Evolutionary conservation across 805 yeast genomes (phyloP).

Genomic region (Yarrowia sp.): DNA sequence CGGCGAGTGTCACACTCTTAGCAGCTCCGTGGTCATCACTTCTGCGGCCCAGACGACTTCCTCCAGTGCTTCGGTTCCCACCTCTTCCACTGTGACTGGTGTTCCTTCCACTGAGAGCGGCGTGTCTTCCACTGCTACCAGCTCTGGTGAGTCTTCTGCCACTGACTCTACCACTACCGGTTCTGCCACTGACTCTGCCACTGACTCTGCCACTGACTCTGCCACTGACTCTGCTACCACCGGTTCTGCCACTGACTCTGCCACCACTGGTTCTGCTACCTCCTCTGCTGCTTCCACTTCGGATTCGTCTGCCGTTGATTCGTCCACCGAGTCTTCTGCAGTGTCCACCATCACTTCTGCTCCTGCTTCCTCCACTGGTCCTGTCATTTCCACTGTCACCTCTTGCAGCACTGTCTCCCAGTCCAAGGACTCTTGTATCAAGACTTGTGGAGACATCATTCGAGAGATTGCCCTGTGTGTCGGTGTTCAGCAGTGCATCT

Average conservation of each 20-base stretch:
- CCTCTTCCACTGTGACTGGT: background rate
- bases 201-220: background rate
- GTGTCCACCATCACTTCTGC: background rate
- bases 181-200: background rate
- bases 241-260: background rate
- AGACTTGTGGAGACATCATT: background rate
- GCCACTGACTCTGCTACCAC: background rate
- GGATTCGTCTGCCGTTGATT: background rate
- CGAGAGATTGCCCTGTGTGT: conserved; percentile 9
- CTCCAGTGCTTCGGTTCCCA: background rate
- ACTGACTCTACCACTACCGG: background rate
- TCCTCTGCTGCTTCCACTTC: background rate
- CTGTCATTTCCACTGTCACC: background rate
- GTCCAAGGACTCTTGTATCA: background rate
- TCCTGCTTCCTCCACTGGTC: background rate
- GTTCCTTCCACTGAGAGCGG: background rate
- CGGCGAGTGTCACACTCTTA: background rate
- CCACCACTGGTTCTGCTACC: background rate
- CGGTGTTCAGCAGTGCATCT: background rate
- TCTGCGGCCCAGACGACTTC: background rate
- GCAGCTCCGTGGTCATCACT: conserved; percentile 1
- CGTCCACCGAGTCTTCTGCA: background rate
- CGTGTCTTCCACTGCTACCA: background rate
- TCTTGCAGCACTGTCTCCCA: background rate
- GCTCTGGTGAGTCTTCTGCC: background rate